These are phyloP conservation scores for Solanum sitiens DNA, from an alignment of 257 asterid species.

Conservation along the genomic window DNA sequence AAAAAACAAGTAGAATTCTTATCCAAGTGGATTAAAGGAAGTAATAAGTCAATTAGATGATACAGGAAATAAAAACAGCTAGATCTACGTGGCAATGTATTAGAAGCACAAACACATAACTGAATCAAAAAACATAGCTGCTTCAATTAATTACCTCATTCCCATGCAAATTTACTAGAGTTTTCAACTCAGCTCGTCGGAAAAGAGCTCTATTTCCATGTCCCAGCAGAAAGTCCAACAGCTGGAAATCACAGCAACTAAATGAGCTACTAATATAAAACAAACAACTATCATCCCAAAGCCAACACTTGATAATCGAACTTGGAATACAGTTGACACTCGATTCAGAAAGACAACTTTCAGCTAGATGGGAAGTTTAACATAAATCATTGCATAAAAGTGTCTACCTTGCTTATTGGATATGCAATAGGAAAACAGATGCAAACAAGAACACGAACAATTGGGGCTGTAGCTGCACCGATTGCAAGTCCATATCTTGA, in stretches of 20 bases:
- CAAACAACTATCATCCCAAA: not conserved
- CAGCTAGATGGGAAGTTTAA: not conserved
- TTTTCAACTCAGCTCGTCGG: conserved; percentile 96
- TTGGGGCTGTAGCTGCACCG: conserved; percentile 75
- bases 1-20: not conserved
- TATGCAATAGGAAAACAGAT: conserved; percentile 93
- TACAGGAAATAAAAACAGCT: not conserved
- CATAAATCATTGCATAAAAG: not conserved
- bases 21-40: not conserved
- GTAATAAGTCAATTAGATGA: not conserved
- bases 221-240: conserved; percentile 74
- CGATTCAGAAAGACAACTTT: not conserved
- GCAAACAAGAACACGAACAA: conserved; percentile 86
- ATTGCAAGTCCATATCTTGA: conserved; percentile 89
- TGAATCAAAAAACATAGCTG: not conserved
- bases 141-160: conserved; percentile 46
- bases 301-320: not conserved
- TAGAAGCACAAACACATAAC: not conserved
- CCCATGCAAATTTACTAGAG: conserved; percentile 73
- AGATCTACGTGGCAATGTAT: not conserved
- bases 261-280: not conserved
- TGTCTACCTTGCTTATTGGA: conserved; percentile 92
- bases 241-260: conserved; percentile 24
- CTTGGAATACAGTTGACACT: not conserved
- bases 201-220: conserved; percentile 71